Base-by-base conservation (phyloP, 1,284 basidiomycete genomes). In the Ceratobasidium sp. region DNA sequence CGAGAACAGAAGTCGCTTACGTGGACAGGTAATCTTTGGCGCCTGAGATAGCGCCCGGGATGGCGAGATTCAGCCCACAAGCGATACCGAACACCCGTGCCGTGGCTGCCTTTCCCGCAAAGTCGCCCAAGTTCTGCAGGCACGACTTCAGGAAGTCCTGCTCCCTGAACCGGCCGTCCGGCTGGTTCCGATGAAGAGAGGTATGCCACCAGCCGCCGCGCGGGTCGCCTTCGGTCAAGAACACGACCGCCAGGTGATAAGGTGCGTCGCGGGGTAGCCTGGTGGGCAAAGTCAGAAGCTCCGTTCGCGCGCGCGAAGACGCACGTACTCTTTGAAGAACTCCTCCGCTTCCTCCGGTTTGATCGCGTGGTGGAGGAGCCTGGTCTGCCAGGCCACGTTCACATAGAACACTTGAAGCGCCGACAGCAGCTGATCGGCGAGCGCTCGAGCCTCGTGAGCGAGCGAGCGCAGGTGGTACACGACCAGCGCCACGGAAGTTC, bases 161-260 rank as follows among this genome's bases (percentile, higher is more conserved):
- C 51, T 70, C 67, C 13, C 23, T 53, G 0, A 70, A 49, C 4
- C 10, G 10, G 12, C 23, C 7, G n/a, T 70, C 67, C n/a, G 39
- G 26, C 55, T 70, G 67, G 33, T 46, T 49, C 9, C 66, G 44
- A 51, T 68, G 49, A 4, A 28, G 15, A 18, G 67, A 70, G 2
- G 67, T 70, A 28, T 70, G 67, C 67, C 67, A 70, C 67, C 67
- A 70, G 18, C 67, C 67, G 3, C 67, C 67, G 3, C 39, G 67
- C 3, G 67, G 67, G 40, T 70, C 67, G 15, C 67, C 49, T 39
- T 70, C 67, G 15, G 67, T 70, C 20, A 70, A 3, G 18, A 70
- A 70, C 28, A 70, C 20, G 12, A 70, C 67, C 13, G 51, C 67
- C 7, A 70, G 28, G 49, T 70, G 67, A n/a, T 55, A 70, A 55